A percentile compares a stretch with the other conserved stretches of the same genome.
Conservation (phyloP, 2,329 filamentous ascomycete species). For the Grosmannia penicillata region DNA sequence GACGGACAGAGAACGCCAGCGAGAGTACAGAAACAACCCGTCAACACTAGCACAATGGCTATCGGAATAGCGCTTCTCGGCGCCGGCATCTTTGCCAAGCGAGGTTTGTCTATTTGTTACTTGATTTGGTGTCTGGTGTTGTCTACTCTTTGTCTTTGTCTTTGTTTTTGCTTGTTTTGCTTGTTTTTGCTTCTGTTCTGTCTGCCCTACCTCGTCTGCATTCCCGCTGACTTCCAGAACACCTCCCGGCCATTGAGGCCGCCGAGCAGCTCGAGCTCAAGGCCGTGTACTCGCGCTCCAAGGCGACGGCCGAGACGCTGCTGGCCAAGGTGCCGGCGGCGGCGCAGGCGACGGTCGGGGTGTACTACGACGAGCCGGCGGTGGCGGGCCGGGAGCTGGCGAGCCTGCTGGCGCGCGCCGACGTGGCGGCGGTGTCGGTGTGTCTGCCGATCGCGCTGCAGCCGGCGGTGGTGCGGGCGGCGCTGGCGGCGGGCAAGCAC, state of each 20-base stretch:
- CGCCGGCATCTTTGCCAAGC: conserved; percentile 19
- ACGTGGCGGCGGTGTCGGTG: conserved; percentile 40
- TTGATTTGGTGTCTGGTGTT: too few species aligned
- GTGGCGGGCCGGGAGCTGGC: conserved; percentile 27
- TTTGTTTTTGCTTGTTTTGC: too few species aligned
- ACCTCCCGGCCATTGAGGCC: conserved; percentile 41
- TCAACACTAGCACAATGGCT: conserved; percentile 3
- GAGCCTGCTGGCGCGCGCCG: conserved; percentile 35
- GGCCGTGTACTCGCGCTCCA: conserved; percentile 51
- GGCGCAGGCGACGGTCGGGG: conserved; percentile 19
- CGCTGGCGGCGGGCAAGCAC: conserved; percentile 51
- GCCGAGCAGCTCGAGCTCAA: conserved; percentile 37
- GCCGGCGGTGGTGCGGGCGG: conserved; percentile 40
- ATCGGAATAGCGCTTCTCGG: conserved; percentile 19
- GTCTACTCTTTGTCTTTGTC: background rate
- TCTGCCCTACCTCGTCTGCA: too few species aligned
- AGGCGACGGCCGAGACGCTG: conserved; percentile 36
- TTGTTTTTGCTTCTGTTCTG: too few species aligned
- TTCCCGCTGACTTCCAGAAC: too few species aligned
- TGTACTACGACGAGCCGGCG: conserved; percentile 43
- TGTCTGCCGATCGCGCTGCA: conserved; percentile 50
- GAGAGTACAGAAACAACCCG: background rate
- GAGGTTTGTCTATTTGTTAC: conserved; percentile 10
- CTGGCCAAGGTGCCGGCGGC: conserved; percentile 14
- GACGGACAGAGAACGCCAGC: too few species aligned